Evolutionary conservation across 805 yeast species (phyloP).

Genomic region (Isabelozyma rhagii): DNA sequence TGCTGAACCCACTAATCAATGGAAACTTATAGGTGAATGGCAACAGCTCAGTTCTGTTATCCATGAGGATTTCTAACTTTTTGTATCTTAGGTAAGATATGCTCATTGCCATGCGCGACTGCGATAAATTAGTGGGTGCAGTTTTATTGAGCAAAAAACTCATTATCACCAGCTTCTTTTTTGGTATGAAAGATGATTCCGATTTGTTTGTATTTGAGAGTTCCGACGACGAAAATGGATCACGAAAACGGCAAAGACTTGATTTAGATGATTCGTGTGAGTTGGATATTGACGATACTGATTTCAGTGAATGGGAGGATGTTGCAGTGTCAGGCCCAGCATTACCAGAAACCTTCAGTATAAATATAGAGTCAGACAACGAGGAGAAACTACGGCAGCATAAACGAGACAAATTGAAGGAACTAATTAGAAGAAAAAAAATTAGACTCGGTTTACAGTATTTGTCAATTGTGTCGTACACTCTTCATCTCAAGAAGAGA

Average conservation of each 20-base stretch:
- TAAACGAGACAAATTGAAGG: neutral
- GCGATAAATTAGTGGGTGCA: neutral
- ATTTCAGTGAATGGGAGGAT: slow-evolving; percentile 17
- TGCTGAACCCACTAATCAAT: slow-evolving; percentile 17
- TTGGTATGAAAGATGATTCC: neutral
- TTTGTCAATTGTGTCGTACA: slow-evolving; percentile 21
- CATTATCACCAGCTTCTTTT: neutral
- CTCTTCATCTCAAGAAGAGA: slow-evolving; percentile 16
- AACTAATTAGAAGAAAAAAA: slow-evolving; percentile 4
- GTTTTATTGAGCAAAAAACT: neutral
- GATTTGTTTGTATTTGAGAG: slow-evolving; percentile 1
- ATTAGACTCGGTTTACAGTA: slow-evolving; percentile 11
- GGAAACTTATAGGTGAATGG: slow-evolving; percentile 28
- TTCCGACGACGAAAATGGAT: slow-evolving; percentile 2
- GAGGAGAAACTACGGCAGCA: neutral
- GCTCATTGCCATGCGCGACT: neutral
- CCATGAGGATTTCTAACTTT: slow-evolving; percentile 8
- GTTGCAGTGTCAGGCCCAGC: slow-evolving; percentile 6
- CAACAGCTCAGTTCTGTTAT: slow-evolving; percentile 20
- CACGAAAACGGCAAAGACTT: neutral
- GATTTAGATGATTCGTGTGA: neutral
- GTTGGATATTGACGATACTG: slow-evolving; percentile 2
- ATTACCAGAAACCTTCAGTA: slow-evolving; percentile 2
- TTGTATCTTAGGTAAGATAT: neutral
- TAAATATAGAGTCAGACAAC: neutral